These are phyloP conservation scores for Gossypium anomalum DNA, from an alignment of 345 rosid genomes.

Conservation along the genomic window DNA sequence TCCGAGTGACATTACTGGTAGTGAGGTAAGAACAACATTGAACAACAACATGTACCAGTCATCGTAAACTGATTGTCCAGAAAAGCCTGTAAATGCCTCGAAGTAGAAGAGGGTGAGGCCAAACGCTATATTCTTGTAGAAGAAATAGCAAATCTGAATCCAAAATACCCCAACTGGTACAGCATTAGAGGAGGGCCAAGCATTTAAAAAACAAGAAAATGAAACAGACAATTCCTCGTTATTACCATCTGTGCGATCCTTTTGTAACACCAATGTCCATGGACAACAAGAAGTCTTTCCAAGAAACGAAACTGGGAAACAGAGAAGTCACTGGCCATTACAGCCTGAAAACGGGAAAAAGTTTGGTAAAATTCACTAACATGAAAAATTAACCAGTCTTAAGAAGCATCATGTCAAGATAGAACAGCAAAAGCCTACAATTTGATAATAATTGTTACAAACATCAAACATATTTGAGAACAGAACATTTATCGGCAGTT, in stretches of 20 bases:
- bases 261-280: constrained; percentile 99
- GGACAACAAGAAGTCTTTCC: constrained; percentile 93
- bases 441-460: no score
- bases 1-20: constrained; percentile 92
- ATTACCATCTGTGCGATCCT: constrained; percentile 95
- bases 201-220: constrained; percentile 12
- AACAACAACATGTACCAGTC: constrained; percentile 88
- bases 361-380: no score
- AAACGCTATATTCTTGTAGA: constrained; percentile 98
- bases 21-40: constrained; percentile 85
- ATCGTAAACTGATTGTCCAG: constrained; percentile 87
- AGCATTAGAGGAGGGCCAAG: constrained; percentile 8
- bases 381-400: background rate
- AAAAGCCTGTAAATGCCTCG: constrained; percentile 85
- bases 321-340: constrained; percentile 97
- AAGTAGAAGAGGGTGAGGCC: constrained; percentile 97
- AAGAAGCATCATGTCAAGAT: background rate
- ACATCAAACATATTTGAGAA: no score
- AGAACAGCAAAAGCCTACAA: no score
- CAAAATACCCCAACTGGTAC: constrained; percentile 13
- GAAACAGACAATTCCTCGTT: constrained; percentile 4
- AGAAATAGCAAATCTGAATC: constrained; percentile 87
- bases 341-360: constrained; percentile 57
- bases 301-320: constrained; percentile 89
- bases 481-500: no score